Conservation (phyloP, 345 rosid genomes). For the Brassica juncea region DNA sequence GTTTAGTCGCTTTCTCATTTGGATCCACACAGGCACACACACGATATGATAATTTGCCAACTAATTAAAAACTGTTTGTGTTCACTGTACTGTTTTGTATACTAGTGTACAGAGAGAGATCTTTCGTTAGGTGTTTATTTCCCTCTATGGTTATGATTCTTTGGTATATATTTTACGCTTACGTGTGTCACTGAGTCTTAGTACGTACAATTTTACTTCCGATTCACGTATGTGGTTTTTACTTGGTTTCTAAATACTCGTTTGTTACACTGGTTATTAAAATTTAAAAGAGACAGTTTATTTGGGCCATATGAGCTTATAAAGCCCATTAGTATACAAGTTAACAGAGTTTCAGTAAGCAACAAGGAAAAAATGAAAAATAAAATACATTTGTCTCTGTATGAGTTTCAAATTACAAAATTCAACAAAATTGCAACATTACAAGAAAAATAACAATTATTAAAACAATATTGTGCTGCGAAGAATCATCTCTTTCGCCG, state of each 20-base stretch:
- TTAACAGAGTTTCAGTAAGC: neutral
- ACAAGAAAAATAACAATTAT: neutral
- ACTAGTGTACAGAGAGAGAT: conserved; percentile 3
- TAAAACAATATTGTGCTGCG: neutral
- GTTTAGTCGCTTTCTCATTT: conserved; percentile 44
- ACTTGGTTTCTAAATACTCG: neutral
- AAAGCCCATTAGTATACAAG: conserved; percentile 14
- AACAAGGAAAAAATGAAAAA: neutral
- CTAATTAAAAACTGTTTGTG: conserved; percentile 1
- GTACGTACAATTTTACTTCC: neutral
- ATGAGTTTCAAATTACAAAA: conserved; percentile 16
- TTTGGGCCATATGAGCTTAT: neutral
- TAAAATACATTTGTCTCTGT: conserved; percentile 12
- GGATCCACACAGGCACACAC: conserved; percentile 27
- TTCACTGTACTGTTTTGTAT: conserved; percentile 10
- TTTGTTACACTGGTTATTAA: neutral
- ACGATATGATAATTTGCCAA: conserved; percentile 10
- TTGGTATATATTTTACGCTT: neutral
- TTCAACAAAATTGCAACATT: conserved; percentile 21
- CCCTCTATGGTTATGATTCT: neutral
- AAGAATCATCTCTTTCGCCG: neutral
- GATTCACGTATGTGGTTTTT: neutral
- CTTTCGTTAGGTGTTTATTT: neutral
- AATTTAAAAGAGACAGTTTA: neutral
- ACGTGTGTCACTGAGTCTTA: neutral